Conservation (phyloP, 225 moss, liverwort and hornwort genomes). For the Rhytidiadelphus loreus region DNA sequence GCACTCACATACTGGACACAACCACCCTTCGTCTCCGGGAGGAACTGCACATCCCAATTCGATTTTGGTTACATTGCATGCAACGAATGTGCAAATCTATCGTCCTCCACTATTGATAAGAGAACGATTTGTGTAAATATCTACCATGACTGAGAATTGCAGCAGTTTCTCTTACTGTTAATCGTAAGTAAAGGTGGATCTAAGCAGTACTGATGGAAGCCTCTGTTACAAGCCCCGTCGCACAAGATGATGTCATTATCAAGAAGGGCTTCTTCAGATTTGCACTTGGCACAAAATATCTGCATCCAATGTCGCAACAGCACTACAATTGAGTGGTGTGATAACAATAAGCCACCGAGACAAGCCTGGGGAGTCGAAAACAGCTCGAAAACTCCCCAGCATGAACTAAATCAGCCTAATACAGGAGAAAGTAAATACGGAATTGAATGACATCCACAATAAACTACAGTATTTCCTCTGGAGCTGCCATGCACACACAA, state of each 20-base stretch:
- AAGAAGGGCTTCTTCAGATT: conserved; percentile 64
- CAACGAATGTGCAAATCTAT: not conserved
- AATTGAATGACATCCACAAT: not conserved
- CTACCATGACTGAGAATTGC: not conserved
- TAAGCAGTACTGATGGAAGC: conserved; percentile 89
- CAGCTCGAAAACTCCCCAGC: not conserved
- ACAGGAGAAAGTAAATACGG: not conserved
- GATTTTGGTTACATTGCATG: not conserved
- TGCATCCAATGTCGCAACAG: conserved; percentile 23
- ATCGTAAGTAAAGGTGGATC: conserved; percentile 79
- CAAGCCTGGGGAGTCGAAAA: not conserved
- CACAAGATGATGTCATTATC: conserved; percentile 97
- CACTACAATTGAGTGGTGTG: not conserved
- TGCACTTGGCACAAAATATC: conserved; percentile 98
- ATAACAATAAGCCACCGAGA: not conserved
- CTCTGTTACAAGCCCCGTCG: conserved; percentile 93
- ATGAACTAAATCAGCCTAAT: not conserved
- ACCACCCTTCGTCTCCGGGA: conserved; percentile 94
- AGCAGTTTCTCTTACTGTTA: conserved; percentile 55
- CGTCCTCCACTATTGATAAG: not conserved
- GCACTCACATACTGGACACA: conserved; percentile 88
- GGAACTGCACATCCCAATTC: conserved; percentile 53
- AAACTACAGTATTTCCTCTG: not conserved
- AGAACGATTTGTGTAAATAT: not conserved
- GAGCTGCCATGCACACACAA: not conserved